phyloP scores from a whole-genome alignment of 1,139 yeast genomes.

The Chernovozyma sophiae-reginae region DNA sequence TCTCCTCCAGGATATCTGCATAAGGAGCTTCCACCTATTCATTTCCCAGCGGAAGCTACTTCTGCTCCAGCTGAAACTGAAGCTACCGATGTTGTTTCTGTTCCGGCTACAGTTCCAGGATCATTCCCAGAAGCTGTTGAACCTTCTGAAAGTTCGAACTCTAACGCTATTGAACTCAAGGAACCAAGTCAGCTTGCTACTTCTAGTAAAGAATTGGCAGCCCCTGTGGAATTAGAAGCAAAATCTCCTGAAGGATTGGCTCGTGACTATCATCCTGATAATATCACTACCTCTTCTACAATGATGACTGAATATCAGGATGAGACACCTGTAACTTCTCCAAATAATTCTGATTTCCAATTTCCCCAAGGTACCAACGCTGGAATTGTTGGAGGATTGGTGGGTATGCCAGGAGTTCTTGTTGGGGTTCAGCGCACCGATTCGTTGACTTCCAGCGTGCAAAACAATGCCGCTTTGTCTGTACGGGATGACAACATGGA shows the following conservation, averaged over 20 bases:
- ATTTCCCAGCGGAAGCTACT: too few relatives aligned
- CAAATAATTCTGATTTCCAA: conserved; percentile 50
- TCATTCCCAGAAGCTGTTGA: neutral
- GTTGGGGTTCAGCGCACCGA: conserved; percentile 58
- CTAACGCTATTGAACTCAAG: conserved; percentile 3
- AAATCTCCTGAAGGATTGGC: too few relatives aligned
- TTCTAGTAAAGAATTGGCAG: too few relatives aligned
- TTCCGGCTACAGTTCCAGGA: too few relatives aligned
- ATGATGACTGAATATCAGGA: conserved; percentile 30
- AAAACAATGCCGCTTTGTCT: conserved; percentile 86
- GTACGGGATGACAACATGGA: conserved; percentile 71
- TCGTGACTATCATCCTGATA: conserved; percentile 14
- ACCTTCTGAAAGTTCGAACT: conserved; percentile 2
- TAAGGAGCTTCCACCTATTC: too few relatives aligned
- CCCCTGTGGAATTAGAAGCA: too few relatives aligned
- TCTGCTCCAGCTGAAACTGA: too few relatives aligned
- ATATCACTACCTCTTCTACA: conserved; percentile 34
- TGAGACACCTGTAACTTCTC: conserved; percentile 58
- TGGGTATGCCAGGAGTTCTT: conserved; percentile 46
- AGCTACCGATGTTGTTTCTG: too few relatives aligned
- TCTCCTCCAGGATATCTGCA: too few relatives aligned
- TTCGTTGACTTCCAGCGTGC: conserved; percentile 85
- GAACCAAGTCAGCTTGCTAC: too few relatives aligned
- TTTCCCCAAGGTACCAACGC: conserved; percentile 43
- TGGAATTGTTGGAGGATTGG: conserved; percentile 39